Evolutionary conservation across 257 asterid genomes (phyloP).

Genomic region (Apocynum venetum): DNA sequence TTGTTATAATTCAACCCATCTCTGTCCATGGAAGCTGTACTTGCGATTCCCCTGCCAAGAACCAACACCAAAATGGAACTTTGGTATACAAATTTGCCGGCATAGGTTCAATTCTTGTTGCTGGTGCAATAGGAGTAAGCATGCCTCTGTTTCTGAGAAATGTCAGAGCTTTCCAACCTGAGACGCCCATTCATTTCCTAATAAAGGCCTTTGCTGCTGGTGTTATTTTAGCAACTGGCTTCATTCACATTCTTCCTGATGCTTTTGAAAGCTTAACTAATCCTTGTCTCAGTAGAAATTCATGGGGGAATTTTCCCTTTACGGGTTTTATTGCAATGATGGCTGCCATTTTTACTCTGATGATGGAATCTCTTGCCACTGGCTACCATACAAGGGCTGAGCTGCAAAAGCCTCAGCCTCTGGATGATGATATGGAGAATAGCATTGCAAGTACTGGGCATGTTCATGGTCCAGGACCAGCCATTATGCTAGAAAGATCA

Average conservation of each 20-base stretch:
- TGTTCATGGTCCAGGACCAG: constrained; percentile 15
- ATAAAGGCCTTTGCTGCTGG: constrained; percentile 31
- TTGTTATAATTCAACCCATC: constrained; percentile 6
- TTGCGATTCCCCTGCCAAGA: constrained; percentile 16
- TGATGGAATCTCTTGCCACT: constrained; percentile 23
- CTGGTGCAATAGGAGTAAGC: constrained; percentile 22
- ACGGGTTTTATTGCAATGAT: constrained; percentile 27
- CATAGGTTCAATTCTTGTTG: constrained; percentile 18
- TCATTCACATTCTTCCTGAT: constrained; percentile 31
- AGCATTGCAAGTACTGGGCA: constrained; percentile 4
- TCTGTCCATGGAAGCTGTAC: constrained; percentile 17
- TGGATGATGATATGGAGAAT: constrained; percentile 14
- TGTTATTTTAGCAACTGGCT: constrained; percentile 28
- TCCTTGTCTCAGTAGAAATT: constrained; percentile 9
- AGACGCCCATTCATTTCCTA: constrained; percentile 22
- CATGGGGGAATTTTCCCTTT: constrained; percentile 23
- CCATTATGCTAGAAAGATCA: constrained; percentile 15
- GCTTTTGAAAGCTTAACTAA: constrained; percentile 26
- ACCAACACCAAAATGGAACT: constrained; percentile 3
- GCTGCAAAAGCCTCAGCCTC: constrained; percentile 25
- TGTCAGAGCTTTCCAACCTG: constrained; percentile 20
- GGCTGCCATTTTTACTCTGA: constrained; percentile 28
- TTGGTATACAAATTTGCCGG: constrained; percentile 18
- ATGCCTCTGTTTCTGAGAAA: constrained; percentile 21
- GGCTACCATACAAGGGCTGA: constrained; percentile 24